phyloP scores from a whole-genome alignment of 441 rosid genomes.

The Flueggea neowawraea region DNA sequence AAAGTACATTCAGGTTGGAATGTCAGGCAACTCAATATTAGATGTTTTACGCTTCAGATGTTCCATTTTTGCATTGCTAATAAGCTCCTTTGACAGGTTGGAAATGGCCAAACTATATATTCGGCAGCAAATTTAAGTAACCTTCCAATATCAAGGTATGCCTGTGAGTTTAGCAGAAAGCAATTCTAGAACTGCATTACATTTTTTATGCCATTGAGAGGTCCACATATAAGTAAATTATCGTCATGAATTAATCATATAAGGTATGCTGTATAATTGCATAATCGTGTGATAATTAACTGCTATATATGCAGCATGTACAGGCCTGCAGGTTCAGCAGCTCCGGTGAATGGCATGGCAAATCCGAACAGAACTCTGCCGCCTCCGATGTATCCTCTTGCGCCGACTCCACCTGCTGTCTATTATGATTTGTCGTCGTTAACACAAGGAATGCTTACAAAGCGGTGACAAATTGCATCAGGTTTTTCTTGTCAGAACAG shows the following conservation, averaged over 20 bases:
- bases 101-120: slow-evolving; percentile 30
- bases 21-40: slow-evolving; percentile 1
- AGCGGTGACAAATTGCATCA: slow-evolving; percentile 15
- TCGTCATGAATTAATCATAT: too few species aligned
- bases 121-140: slow-evolving; percentile 27
- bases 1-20: slow-evolving; percentile 37
- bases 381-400: slow-evolving; percentile 16
- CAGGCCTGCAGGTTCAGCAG: slow-evolving; percentile 17
- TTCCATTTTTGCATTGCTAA: slow-evolving; percentile 13
- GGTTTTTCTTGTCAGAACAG: neutral
- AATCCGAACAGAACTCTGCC: slow-evolving; percentile 19
- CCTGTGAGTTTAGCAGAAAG: neutral
- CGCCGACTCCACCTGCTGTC: slow-evolving; percentile 31
- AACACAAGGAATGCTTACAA: slow-evolving; percentile 44
- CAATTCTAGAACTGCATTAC: neutral
- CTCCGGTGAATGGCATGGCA: slow-evolving; percentile 26
- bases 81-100: slow-evolving; percentile 29
- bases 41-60: neutral
- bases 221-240: neutral
- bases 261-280: too few species aligned
- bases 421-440: slow-evolving; percentile 46
- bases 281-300: neutral
- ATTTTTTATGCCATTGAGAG: neutral
- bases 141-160: slow-evolving; percentile 42
- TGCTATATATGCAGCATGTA: slow-evolving; percentile 29